Conservation (phyloP, 2,329 filamentous ascomycete genomes). For the Penicillium sp. region DNA sequence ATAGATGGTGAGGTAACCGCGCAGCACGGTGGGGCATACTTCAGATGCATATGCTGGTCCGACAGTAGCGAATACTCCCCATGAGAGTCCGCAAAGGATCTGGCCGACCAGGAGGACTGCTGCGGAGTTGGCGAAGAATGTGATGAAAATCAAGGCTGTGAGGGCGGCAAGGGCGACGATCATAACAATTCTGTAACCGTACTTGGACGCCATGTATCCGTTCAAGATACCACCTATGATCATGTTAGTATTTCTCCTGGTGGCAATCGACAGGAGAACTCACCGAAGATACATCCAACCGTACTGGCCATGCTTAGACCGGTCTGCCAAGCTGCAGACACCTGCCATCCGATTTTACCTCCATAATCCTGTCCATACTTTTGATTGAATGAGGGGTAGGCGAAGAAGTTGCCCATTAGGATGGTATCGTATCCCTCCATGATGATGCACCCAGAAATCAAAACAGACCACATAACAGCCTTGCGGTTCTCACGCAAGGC, state of each 20-base stretch:
- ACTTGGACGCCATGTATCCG: slow-evolving; percentile 28
- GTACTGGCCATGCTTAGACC: slow-evolving; percentile 49
- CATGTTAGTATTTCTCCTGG: neutral
- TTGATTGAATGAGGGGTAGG: slow-evolving; percentile 45
- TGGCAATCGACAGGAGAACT: neutral
- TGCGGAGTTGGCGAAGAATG: slow-evolving; percentile 50
- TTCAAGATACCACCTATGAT: slow-evolving; percentile 29
- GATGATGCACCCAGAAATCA: slow-evolving; percentile 49
- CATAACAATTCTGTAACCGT: slow-evolving; percentile 48
- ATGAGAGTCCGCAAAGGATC: slow-evolving; percentile 47
- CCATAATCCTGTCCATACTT: slow-evolving; percentile 30
- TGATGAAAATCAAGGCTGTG: slow-evolving; percentile 48
- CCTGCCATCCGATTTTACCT: slow-evolving; percentile 13
- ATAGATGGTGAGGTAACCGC: slow-evolving; percentile 35
- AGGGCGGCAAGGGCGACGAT: slow-evolving; percentile 45
- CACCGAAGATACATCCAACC: slow-evolving; percentile 23
- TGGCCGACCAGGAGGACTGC: slow-evolving; percentile 47
- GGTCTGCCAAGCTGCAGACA: slow-evolving; percentile 62
- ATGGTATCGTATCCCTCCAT: slow-evolving; percentile 57
- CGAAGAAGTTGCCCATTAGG: slow-evolving; percentile 51
- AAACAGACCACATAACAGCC: slow-evolving; percentile 35
- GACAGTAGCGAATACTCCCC: slow-evolving; percentile 34
- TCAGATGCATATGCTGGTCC: slow-evolving; percentile 30
- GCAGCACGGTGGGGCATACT: slow-evolving; percentile 28
- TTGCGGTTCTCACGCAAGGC: slow-evolving; percentile 23